These are phyloP conservation scores for Nelumbo lutea DNA, from an alignment of 164 flowering plant genomes.

Conservation along the genomic window DNA sequence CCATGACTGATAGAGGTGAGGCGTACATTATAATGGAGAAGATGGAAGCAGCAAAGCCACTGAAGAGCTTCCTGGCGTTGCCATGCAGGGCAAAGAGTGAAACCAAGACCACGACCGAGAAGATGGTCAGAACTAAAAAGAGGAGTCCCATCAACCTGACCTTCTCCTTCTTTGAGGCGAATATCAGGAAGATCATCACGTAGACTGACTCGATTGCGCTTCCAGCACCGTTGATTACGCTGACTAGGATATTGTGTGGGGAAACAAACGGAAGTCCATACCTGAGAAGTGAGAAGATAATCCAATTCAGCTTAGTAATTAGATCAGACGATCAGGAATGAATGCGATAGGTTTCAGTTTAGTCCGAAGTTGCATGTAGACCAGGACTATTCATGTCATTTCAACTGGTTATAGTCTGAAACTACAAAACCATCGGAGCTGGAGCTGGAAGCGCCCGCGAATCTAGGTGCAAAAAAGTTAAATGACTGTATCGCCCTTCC, in stretches of 20 bases:
- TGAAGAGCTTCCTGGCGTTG: conserved; percentile 42
- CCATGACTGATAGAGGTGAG: conserved; percentile 18
- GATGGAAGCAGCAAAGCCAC: conserved; percentile 55
- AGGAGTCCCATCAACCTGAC: conserved; percentile 39
- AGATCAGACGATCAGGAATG: too few species aligned
- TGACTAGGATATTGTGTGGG: conserved; percentile 61
- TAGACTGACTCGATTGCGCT: conserved; percentile 53
- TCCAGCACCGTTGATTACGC: conserved; percentile 75
- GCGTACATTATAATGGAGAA: conserved; percentile 72
- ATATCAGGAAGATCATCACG: conserved; percentile 45
- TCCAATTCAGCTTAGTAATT: too few species aligned
- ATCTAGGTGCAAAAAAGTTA: too few species aligned
- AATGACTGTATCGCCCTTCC: too few species aligned
- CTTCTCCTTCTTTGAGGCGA: conserved; percentile 49
- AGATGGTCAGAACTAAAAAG: conserved; percentile 29
- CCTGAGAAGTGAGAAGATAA: too few species aligned
- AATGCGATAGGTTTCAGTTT: too few species aligned
- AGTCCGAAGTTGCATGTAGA: too few species aligned
- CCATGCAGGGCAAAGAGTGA: conserved; percentile 57
- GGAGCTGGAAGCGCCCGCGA: too few species aligned
- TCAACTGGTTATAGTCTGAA: too few species aligned
- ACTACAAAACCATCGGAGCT: too few species aligned
- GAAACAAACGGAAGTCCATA: conserved; percentile 83
- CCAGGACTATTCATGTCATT: too few species aligned
- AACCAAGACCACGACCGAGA: conserved; percentile 38